These are phyloP conservation scores for Lentinula novae-zelandiae DNA, from an alignment of 1,284 basidiomycete genomes.

Conservation along the genomic window DNA sequence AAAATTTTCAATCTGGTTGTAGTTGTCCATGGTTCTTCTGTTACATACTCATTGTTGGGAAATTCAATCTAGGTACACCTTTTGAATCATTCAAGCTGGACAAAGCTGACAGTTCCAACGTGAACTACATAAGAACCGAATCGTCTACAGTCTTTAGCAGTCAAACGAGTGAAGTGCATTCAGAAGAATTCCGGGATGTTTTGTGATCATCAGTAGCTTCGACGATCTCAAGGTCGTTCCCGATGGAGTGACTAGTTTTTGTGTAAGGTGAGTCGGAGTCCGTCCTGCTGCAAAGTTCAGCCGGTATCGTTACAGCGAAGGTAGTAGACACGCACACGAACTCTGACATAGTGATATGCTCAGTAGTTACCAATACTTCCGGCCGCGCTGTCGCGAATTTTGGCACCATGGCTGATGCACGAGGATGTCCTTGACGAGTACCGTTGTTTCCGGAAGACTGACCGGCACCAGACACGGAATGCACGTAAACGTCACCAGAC, in stretches of 20 bases:
- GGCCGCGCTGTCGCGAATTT: constrained; percentile 34
- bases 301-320: not conserved
- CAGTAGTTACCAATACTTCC: constrained; percentile 57
- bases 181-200: not conserved
- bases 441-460: constrained; percentile 4
- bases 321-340: constrained; percentile 14
- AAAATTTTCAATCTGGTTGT: not conserved
- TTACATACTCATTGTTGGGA: not conserved
- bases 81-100: too few relatives aligned
- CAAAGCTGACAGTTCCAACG: too few relatives aligned
- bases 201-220: not conserved
- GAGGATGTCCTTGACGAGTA: constrained; percentile 8
- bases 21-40: not conserved
- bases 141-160: not conserved
- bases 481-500: constrained; percentile 42
- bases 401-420: constrained; percentile 15
- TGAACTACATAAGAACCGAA: not conserved
- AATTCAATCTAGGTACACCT: not conserved
- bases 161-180: not conserved
- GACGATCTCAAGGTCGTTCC: not conserved
- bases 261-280: constrained; percentile 7
- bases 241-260: constrained; percentile 3
- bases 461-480: constrained; percentile 34
- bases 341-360: constrained; percentile 49
- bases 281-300: not conserved